phyloP scores from a whole-genome alignment of 257 asterid genomes.

The Solanum piurae region DNA sequence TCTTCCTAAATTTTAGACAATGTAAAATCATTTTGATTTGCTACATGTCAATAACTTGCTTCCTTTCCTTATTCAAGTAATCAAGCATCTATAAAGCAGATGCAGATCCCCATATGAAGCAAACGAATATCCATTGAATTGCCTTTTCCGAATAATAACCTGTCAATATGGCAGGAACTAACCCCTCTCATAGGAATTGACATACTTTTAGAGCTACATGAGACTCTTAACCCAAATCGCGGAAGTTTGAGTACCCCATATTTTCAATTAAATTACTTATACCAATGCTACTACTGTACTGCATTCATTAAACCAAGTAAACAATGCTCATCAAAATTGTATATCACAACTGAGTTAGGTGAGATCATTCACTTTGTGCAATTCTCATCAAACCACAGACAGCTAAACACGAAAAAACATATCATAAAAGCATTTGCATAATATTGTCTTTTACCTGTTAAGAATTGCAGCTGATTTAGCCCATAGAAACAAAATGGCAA shows the following conservation, averaged over 20 bases:
- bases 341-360: neutral
- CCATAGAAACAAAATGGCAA: slow-evolving; percentile 78
- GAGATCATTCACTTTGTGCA: neutral
- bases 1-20: neutral
- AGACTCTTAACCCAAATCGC: neutral
- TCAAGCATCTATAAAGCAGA: neutral
- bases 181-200: neutral
- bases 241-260: neutral
- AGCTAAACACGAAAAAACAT: neutral
- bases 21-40: neutral
- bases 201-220: neutral
- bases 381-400: neutral
- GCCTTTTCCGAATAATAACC: neutral
- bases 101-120: neutral
- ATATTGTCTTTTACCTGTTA: slow-evolving; percentile 41
- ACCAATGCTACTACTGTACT: neutral
- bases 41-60: neutral
- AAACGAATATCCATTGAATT: neutral
- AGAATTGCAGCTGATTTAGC: slow-evolving; percentile 81
- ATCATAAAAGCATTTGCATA: neutral
- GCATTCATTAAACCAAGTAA: neutral
- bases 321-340: neutral
- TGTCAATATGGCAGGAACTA: neutral
- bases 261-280: neutral
- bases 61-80: neutral